A percentile compares a stretch with the other conserved stretches of the same genome.
These are phyloP conservation scores for Podospora tetraspora DNA, from an alignment of 495 filamentous ascomycete species.

Conservation along the genomic window DNA sequence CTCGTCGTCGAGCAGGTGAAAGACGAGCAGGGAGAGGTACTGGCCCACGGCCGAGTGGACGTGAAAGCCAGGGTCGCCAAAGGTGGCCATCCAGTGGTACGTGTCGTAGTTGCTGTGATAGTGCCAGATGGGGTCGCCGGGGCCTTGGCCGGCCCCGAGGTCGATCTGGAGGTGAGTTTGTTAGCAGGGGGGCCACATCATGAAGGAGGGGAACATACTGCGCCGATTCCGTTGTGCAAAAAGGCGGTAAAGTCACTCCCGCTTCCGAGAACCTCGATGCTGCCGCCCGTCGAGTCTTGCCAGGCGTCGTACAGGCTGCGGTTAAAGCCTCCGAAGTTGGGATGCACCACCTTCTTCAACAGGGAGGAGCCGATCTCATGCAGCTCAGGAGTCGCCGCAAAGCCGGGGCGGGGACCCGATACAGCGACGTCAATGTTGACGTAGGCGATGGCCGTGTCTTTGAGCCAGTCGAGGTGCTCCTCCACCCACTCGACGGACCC, in stretches of 20 bases:
- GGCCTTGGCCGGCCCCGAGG: slow-evolving; percentile 58
- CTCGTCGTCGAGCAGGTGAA: slow-evolving; percentile 69
- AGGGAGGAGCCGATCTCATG: slow-evolving; percentile 64
- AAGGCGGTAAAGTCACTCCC: slow-evolving; percentile 87
- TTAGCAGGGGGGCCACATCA: slow-evolving; percentile 23
- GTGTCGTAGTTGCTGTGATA: slow-evolving; percentile 83
- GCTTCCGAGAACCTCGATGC: slow-evolving; percentile 59
- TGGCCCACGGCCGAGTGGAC: slow-evolving; percentile 71
- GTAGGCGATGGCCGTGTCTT: slow-evolving; percentile 68
- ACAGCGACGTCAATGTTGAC: slow-evolving; percentile 83
- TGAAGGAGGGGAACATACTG: slow-evolving; percentile 45
- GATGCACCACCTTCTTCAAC: slow-evolving; percentile 59
- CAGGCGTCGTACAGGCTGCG: slow-evolving; percentile 64
- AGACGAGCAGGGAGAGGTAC: slow-evolving; percentile 64
- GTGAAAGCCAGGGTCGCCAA: slow-evolving; percentile 69
- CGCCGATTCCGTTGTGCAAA: slow-evolving; percentile 71
- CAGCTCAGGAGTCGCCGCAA: slow-evolving; percentile 67
- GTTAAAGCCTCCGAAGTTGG: slow-evolving; percentile 32
- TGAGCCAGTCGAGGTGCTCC: slow-evolving; percentile 77
- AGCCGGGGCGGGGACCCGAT: slow-evolving; percentile 66
- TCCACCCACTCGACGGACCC: slow-evolving; percentile 90
- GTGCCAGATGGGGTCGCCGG: slow-evolving; percentile 50
- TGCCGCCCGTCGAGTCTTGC: slow-evolving; percentile 54
- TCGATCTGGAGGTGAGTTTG: slow-evolving; percentile 45
- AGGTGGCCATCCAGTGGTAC: slow-evolving; percentile 73